phyloP scores from a whole-genome alignment of 768 basidiomycete genomes.

The Basidioascus undulatus region DNA sequence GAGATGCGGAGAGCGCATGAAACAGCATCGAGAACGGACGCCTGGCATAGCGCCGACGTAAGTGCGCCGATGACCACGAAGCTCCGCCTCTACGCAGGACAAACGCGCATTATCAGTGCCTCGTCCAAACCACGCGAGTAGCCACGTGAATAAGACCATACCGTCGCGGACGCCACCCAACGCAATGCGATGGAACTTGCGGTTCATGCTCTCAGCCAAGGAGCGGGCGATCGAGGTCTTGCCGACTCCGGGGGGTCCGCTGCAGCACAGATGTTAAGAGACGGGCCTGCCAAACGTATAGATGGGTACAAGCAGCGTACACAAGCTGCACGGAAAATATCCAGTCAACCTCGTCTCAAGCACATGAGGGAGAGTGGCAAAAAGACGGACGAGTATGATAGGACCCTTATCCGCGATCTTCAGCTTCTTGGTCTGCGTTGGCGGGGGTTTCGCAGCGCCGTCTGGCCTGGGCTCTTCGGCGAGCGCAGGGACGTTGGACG shows the following conservation, averaged over 20 bases:
- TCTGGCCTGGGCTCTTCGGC: neutral
- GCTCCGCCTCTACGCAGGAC: too few relatives aligned
- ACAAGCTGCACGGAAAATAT: neutral
- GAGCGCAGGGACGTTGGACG: slow-evolving; percentile 3
- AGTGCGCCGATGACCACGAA: slow-evolving; percentile 53
- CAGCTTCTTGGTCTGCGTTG: neutral
- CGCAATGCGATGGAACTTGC: slow-evolving; percentile 79
- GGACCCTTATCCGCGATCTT: slow-evolving; percentile 8
- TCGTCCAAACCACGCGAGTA: too few relatives aligned
- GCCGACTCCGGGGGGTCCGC: slow-evolving; percentile 74
- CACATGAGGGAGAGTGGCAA: too few relatives aligned
- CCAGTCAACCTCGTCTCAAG: neutral
- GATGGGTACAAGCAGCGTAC: slow-evolving; percentile 10
- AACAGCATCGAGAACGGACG: neutral
- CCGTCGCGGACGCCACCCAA: slow-evolving; percentile 81
- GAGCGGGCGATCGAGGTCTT: slow-evolving; percentile 82
- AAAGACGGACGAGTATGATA: slow-evolving; percentile 8
- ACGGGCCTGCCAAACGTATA: slow-evolving; percentile 5
- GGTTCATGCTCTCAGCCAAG: slow-evolving; percentile 51
- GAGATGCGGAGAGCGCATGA: neutral
- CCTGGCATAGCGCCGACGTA: slow-evolving; percentile 30
- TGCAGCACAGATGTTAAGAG: slow-evolving; percentile 20
- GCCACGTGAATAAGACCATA: too few relatives aligned
- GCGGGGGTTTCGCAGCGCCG: neutral
- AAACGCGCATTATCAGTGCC: too few relatives aligned